Evolutionary conservation across 2,329 filamentous ascomycete genomes (phyloP).

Genomic region (Sarocladiaceae sp.): DNA sequence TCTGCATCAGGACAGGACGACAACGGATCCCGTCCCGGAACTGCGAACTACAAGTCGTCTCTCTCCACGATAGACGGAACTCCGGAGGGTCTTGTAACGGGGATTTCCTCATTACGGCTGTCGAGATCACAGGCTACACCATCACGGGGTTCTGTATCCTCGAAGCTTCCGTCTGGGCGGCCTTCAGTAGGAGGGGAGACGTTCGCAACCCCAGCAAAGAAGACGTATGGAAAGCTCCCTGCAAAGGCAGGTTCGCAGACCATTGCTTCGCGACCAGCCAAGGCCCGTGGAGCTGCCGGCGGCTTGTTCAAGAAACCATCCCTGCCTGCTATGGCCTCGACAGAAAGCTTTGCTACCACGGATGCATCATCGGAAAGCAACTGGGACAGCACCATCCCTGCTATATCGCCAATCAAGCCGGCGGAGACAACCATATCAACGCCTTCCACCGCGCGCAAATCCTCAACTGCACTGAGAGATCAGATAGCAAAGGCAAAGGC

Average conservation of each 20-base stretch:
- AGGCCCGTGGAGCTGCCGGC: constrained; percentile 48
- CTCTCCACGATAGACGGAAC: constrained; percentile 40
- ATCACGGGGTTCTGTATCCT: constrained; percentile 17
- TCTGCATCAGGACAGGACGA: constrained; percentile 49
- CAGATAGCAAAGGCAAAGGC: constrained; percentile 93
- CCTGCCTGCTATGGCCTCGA: constrained; percentile 32
- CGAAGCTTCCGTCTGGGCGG: constrained; percentile 21
- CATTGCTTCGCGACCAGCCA: constrained; percentile 38
- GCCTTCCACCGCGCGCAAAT: constrained; percentile 46
- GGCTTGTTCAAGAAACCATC: constrained; percentile 54
- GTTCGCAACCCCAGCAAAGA: constrained; percentile 37
- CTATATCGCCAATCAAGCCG: neutral
- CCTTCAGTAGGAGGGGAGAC: constrained; percentile 20
- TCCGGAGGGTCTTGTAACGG: constrained; percentile 27
- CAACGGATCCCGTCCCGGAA: constrained; percentile 38
- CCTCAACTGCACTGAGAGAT: constrained; percentile 77
- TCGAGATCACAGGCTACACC: constrained; percentile 20
- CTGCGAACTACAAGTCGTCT: constrained; percentile 38
- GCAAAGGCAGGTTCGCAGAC: constrained; percentile 44
- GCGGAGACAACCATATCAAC: constrained; percentile 17
- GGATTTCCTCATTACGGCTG: constrained; percentile 15
- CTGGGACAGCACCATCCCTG: constrained; percentile 21
- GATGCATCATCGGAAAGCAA: constrained; percentile 21
- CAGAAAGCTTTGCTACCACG: constrained; percentile 12
- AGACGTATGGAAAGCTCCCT: constrained; percentile 17